These are phyloP conservation scores for Malassezia restricta DNA, from an alignment of 1,284 basidiomycete species.

Conservation along the genomic window DNA sequence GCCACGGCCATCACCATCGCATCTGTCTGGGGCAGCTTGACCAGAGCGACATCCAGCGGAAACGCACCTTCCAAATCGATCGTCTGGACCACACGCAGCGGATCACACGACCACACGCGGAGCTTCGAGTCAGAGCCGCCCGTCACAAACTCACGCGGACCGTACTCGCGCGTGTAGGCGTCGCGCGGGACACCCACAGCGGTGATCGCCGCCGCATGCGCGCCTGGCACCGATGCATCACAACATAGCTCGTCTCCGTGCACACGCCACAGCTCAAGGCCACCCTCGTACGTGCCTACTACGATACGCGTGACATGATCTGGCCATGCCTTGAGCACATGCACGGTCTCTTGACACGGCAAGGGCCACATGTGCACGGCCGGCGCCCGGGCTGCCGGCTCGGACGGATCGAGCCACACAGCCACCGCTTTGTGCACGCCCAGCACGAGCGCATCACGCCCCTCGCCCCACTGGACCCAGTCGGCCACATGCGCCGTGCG, in stretches of 20 bases:
- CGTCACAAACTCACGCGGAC: constrained; percentile 18
- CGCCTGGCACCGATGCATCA: constrained; percentile 12
- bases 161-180: neutral
- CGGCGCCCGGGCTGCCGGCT: neutral
- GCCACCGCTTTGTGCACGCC: constrained; percentile 33
- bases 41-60: constrained; percentile 34
- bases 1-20: constrained; percentile 28
- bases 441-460: constrained; percentile 21
- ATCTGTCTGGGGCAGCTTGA: constrained; percentile 15
- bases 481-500: constrained; percentile 33
- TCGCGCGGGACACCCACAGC: constrained; percentile 27
- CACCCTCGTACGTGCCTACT: constrained; percentile 24
- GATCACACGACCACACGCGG: constrained; percentile 21
- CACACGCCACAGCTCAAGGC: constrained; percentile 19
- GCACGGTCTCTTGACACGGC: neutral
- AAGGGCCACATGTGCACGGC: neutral
- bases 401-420: neutral
- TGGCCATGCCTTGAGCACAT: constrained; percentile 8
- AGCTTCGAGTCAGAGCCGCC: constrained; percentile 31
- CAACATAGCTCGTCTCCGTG: neutral
- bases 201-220: constrained; percentile 22
- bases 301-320: constrained; percentile 13
- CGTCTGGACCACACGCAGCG: constrained; percentile 16
- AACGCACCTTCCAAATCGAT: constrained; percentile 26
- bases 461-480: constrained; percentile 19